phyloP scores from a whole-genome alignment of 2,329 filamentous ascomycete species.

The Venturiaceae sp. region DNA sequence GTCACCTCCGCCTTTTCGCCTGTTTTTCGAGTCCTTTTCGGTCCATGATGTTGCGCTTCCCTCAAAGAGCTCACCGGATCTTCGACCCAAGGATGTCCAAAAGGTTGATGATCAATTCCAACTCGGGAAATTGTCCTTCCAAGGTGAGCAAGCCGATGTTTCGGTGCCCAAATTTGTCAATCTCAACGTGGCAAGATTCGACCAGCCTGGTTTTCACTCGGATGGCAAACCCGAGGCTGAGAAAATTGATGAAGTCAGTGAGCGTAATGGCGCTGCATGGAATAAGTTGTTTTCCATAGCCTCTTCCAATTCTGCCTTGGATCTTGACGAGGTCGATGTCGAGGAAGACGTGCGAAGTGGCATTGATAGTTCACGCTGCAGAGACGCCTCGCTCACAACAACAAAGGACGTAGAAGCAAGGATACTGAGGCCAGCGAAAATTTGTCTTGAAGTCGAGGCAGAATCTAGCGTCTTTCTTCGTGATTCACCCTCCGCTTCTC shows the following conservation, averaged over 20 bases:
- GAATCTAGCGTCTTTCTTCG: neutral
- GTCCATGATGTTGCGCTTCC: neutral
- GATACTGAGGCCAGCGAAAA: neutral
- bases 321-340: neutral
- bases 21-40: neutral
- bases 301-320: neutral
- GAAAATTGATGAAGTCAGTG: neutral
- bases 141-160: neutral
- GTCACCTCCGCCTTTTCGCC: neutral
- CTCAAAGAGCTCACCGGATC: neutral
- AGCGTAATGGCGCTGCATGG: neutral
- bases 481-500: constrained; percentile 2
- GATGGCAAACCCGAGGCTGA: neutral
- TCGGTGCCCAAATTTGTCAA: neutral
- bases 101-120: too few species aligned
- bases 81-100: too few species aligned
- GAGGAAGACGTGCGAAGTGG: neutral
- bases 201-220: neutral
- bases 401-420: neutral
- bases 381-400: neutral
- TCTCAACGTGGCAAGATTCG: neutral
- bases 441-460: neutral
- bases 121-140: neutral
- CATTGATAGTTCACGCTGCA: neutral
- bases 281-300: neutral